These are phyloP conservation scores for Alternaria gaisen DNA, from an alignment of 2,329 filamentous ascomycete species.

Conservation along the genomic window DNA sequence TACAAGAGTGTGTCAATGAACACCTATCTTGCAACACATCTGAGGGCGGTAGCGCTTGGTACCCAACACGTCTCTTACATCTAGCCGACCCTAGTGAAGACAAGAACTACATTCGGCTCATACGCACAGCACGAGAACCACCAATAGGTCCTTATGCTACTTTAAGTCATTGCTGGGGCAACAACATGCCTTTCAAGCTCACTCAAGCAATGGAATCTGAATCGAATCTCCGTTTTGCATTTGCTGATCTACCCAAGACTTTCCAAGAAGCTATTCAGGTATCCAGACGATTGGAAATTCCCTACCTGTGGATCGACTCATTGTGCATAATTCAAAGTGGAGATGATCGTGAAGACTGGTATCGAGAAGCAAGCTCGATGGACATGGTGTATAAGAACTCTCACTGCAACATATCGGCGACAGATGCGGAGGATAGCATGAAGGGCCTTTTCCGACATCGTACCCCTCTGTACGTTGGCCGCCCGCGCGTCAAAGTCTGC, in stretches of 20 bases:
- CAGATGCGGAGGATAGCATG: conserved; percentile 8
- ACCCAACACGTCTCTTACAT: conserved; percentile 18
- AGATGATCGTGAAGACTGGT: conserved; percentile 4
- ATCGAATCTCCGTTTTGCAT: no score
- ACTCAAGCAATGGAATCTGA: no score
- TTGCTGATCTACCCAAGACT: no score
- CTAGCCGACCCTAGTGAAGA: not conserved
- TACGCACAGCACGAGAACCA: conserved; percentile 4
- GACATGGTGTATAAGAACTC: conserved; percentile 17
- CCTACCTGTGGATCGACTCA: conserved; percentile 28
- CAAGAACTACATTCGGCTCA: conserved; percentile 3
- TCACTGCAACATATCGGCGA: conserved; percentile 16
- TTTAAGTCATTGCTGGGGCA: conserved; percentile 20
- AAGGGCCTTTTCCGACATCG: conserved; percentile 14
- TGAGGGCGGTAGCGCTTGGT: not conserved
- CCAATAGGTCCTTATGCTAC: conserved; percentile 11
- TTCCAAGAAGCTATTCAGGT: conserved; percentile 25
- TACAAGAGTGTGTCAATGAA: conserved; percentile 2
- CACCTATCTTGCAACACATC: conserved; percentile 1
- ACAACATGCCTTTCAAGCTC: conserved; percentile 7
- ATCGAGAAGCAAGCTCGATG: conserved; percentile 17
- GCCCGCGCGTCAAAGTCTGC: not conserved
- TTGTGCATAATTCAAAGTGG: conserved; percentile 5
- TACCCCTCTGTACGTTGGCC: not conserved
- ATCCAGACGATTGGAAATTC: conserved; percentile 15